Percentiles rank a stretch among this genome's conserved stretches.
Conservation (phyloP, 169 alveolate genomes). For the Amoebophrya sp. region DNA sequence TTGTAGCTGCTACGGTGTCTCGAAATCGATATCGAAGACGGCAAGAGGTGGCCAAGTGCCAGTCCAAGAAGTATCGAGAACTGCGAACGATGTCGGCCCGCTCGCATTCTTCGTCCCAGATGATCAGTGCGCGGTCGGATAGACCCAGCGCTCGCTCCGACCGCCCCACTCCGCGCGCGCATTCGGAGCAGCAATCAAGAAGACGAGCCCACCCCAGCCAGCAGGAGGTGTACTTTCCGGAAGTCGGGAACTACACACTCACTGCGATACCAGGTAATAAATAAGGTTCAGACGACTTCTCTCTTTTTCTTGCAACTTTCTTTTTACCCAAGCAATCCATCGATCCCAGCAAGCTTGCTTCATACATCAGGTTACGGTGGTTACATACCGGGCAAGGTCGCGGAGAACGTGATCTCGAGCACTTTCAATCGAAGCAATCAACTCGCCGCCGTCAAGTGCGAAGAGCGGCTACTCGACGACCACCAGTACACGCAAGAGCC, state of each 20-base stretch:
- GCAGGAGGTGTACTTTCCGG: background rate
- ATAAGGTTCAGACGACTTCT: too few relatives aligned
- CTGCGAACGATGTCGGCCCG: background rate
- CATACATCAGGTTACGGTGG: background rate
- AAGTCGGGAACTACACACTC: background rate
- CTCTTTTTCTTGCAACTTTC: too few relatives aligned
- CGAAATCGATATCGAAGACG: too few relatives aligned
- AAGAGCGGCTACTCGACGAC: background rate
- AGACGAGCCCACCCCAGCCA: background rate
- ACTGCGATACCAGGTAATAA: background rate
- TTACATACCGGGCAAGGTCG: background rate
- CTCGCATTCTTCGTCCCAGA: background rate
- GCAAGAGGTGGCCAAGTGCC: too few relatives aligned
- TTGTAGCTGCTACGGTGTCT: too few relatives aligned
- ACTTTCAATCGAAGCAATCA: background rate
- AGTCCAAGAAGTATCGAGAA: too few relatives aligned
- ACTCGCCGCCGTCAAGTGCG: background rate
- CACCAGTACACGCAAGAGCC: background rate
- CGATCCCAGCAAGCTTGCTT: too few relatives aligned
- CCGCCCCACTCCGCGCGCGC: background rate
- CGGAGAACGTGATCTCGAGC: background rate
- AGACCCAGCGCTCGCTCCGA: background rate
- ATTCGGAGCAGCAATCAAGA: background rate
- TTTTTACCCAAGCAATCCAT: too few relatives aligned
- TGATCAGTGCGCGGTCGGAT: background rate